These are phyloP conservation scores for Pestalotiopsis sp. DNA, from an alignment of 2,329 filamentous ascomycete genomes.

Conservation along the genomic window DNA sequence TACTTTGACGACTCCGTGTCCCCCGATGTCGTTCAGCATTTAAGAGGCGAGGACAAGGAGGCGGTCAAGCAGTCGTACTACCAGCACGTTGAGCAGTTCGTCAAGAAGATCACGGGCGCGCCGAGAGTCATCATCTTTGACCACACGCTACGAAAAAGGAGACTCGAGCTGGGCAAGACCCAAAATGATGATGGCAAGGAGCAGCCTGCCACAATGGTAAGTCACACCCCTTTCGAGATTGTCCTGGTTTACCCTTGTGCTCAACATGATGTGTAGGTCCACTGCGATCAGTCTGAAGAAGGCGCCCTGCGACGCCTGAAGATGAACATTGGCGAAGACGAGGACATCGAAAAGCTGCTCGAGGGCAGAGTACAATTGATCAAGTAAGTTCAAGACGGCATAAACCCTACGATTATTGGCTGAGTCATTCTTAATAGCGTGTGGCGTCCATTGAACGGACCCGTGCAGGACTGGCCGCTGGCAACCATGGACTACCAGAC, in stretches of 20 bases:
- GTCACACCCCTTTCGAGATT: background rate
- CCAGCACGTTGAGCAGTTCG: conserved; percentile 11
- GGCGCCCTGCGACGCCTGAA: background rate
- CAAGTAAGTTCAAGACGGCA: background rate
- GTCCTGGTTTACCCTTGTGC: too few relatives aligned
- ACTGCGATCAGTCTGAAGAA: background rate
- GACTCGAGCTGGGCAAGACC: background rate
- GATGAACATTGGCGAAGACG: background rate
- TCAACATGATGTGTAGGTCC: background rate
- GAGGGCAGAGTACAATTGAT: conserved; percentile 1
- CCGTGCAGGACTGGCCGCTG: conserved; percentile 16
- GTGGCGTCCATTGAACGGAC: conserved; percentile 18
- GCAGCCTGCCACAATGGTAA: conserved; percentile 18
- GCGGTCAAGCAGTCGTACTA: conserved; percentile 12
- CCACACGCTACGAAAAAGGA: conserved; percentile 15
- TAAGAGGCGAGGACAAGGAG: background rate
- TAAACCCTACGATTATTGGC: background rate
- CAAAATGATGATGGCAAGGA: conserved; percentile 16
- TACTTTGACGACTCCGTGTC: background rate
- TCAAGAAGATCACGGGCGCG: conserved; percentile 17
- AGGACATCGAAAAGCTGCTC: background rate
- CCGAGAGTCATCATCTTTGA: conserved; percentile 17
- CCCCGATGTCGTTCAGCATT: background rate
- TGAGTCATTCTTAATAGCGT: conserved; percentile 8
- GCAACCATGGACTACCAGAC: conserved; percentile 17